Base-by-base conservation (phyloP, 371 early-diverging fungal genomes). In the Enteropsectra breve region DNA sequence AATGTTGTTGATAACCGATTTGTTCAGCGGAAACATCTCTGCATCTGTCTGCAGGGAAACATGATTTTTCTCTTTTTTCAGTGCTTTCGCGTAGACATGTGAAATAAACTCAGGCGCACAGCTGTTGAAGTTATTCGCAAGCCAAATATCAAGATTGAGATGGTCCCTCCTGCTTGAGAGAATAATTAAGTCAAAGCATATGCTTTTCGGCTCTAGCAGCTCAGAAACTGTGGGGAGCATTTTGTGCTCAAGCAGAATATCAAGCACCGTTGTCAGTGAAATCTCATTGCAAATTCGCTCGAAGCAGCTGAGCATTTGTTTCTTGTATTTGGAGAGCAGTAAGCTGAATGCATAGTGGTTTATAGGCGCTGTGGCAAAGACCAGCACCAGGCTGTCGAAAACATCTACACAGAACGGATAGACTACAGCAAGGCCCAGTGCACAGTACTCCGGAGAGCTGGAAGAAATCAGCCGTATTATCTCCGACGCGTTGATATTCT, bases 241-340 rank as follows among this genome's bases (percentile, higher is more conserved):
- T 50, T 76, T 76, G n/a, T 73, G 66, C 48, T 73, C 73, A 13
- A 76, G 54, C 26, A 66, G 23, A 21, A 76, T 52, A 65, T 76
- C 73, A 0, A 73, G 62, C n/a, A 65, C 40, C 28, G 56, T 60
- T 3, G 70, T 62, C 8, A 76, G 33, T 23, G 69, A 57, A 28
- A 74, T 49, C 32, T 58, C 58, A 21, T 61, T 23, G 3, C 21
- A 23, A 1, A 56, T 40, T 5, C 32, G 37, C 28, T 54, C 43
- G 13, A 46, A 26, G 2, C 49, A 34, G 23, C 52, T 45, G 0
- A 76, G 21, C 13, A 72, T 34, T 29, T 63, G 21, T 4, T 49
- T 53, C 0, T 43, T 26, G 11, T 54, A 61, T 23, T 48, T 65
- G n/a, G 45, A 54, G 49, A 76, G 72, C 23, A 76, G 21, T 1